Percentiles rank a stretch among this genome's conserved stretches.
phyloP scores from a whole-genome alignment of 1,284 basidiomycete species.

The Earliella scabrosa region DNA sequence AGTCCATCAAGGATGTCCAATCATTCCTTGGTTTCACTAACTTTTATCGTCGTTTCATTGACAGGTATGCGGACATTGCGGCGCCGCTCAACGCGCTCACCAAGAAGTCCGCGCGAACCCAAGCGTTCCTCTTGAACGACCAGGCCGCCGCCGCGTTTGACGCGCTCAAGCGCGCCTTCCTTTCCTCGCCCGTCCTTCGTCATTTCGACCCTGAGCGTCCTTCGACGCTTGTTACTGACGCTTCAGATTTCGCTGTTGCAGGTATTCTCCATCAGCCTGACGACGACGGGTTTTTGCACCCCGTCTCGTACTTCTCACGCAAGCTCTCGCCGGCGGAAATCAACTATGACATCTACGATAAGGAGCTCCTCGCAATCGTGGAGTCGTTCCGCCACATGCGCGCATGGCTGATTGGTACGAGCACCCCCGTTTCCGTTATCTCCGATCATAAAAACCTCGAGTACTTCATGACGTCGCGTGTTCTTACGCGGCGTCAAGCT shows the following conservation, averaged over 20 bases:
- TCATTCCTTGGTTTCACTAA: slow-evolving; percentile 43
- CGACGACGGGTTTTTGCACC: slow-evolving; percentile 30
- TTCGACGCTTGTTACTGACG: slow-evolving; percentile 3
- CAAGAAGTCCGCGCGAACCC: slow-evolving; percentile 11
- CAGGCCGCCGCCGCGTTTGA: slow-evolving; percentile 27
- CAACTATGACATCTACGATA: slow-evolving; percentile 43
- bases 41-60: slow-evolving; percentile 46
- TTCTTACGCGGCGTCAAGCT: slow-evolving; percentile 44
- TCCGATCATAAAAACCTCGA: slow-evolving; percentile 43
- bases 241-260: slow-evolving; percentile 11
- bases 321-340: slow-evolving; percentile 37
- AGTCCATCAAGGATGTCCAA: slow-evolving; percentile 34
- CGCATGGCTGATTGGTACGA: slow-evolving; percentile 35
- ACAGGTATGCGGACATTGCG: slow-evolving; percentile 37
- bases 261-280: slow-evolving; percentile 37
- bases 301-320: slow-evolving; percentile 35
- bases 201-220: slow-evolving; percentile 36
- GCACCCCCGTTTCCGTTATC: slow-evolving; percentile 29
- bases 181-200: slow-evolving; percentile 32
- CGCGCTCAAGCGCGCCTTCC: slow-evolving; percentile 34
- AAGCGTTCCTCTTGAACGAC: slow-evolving; percentile 8
- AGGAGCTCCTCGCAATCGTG: slow-evolving; percentile 42
- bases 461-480: slow-evolving; percentile 38
- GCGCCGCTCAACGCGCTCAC: slow-evolving; percentile 29
- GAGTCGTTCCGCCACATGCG: slow-evolving; percentile 37